These are phyloP conservation scores for Komagataella mondaviorum DNA, from an alignment of 805 yeast species.

Conservation along the genomic window DNA sequence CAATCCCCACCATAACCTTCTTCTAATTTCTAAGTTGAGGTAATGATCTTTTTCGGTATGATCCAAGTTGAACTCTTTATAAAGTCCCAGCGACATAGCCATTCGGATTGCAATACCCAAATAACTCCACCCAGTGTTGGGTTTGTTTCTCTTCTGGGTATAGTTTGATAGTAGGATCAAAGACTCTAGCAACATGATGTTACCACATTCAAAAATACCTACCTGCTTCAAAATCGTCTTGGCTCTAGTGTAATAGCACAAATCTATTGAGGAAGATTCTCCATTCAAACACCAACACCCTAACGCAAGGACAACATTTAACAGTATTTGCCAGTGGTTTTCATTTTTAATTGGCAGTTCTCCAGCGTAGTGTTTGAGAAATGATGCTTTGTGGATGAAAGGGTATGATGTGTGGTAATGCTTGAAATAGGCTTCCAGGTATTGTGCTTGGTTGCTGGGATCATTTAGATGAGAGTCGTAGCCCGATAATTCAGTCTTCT, in stretches of 20 bases:
- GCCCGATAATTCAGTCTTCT: background rate
- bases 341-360: slow-evolving; percentile 26
- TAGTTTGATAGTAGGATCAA: slow-evolving; percentile 43
- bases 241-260: slow-evolving; percentile 39
- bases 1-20: slow-evolving; percentile 59
- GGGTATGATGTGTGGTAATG: slow-evolving; percentile 53
- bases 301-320: slow-evolving; percentile 47
- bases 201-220: slow-evolving; percentile 46
- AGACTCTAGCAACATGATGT: slow-evolving; percentile 37
- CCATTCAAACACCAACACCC: slow-evolving; percentile 59
- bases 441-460: slow-evolving; percentile 5
- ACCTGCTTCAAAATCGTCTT: slow-evolving; percentile 24
- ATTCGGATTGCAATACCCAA: slow-evolving; percentile 51
- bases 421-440: slow-evolving; percentile 34
- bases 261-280: slow-evolving; percentile 35
- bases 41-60: slow-evolving; percentile 19
- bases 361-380: slow-evolving; percentile 30
- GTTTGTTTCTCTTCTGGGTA: slow-evolving; percentile 50
- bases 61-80: slow-evolving; percentile 33
- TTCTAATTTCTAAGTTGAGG: slow-evolving; percentile 36
- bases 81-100: slow-evolving; percentile 54
- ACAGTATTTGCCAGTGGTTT: slow-evolving; percentile 36
- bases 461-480: background rate
- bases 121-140: slow-evolving; percentile 59
- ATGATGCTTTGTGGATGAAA: slow-evolving; percentile 39